These are phyloP conservation scores for Ophiostoma sp. DNA, from an alignment of 2,329 filamentous ascomycete species.

Conservation along the genomic window DNA sequence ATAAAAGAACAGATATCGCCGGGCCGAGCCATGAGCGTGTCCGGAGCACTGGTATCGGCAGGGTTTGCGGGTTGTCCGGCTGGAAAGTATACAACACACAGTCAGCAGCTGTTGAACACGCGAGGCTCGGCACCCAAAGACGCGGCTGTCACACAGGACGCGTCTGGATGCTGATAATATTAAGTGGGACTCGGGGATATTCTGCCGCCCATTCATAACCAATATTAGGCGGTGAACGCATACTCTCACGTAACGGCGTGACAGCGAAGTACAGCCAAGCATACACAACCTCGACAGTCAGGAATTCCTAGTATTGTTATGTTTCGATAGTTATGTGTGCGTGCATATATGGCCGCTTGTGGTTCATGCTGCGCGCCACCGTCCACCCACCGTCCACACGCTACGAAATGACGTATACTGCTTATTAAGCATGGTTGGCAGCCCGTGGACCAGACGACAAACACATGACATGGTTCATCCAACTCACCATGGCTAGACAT, in stretches of 20 bases:
- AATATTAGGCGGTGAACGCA: constrained; percentile 11
- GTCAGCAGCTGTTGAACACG: background rate
- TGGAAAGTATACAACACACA: background rate
- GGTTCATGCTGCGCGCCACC: no score
- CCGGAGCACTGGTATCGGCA: background rate
- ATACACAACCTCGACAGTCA: background rate
- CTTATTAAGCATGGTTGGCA: no score
- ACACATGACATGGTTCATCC: background rate
- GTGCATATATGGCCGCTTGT: no score
- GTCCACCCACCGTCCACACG: no score
- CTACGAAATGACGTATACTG: no score
- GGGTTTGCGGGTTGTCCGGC: background rate
- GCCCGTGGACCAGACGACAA: background rate
- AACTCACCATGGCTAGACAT: background rate
- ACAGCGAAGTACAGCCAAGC: no score
- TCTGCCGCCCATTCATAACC: background rate
- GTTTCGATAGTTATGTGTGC: no score
- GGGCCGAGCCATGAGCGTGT: no score
- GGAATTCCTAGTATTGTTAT: no score
- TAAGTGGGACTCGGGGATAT: constrained; percentile 14
- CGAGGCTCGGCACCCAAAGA: background rate
- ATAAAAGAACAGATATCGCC: background rate
- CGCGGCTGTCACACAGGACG: constrained; percentile 14
- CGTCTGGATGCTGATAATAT: background rate
- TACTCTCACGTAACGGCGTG: no score